Conservation (phyloP, 208 protist species). For the Leishmania turanica region DNA sequence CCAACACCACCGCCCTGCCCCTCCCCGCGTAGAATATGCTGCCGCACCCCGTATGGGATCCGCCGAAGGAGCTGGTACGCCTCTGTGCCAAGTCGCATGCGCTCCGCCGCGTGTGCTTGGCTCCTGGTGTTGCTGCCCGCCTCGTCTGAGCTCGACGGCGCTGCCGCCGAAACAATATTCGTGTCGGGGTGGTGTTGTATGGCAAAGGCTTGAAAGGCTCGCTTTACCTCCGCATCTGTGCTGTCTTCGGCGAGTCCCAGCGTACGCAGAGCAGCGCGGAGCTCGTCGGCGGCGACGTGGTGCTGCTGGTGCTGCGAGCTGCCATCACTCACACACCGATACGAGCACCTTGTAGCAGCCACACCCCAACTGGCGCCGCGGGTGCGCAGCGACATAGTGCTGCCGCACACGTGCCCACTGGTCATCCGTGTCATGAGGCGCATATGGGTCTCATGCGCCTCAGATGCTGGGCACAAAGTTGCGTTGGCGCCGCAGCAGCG, state of each 20-base stretch:
- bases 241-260: slow-evolving; percentile 42
- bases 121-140: slow-evolving; percentile 2
- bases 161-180: not conserved
- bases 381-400: not conserved
- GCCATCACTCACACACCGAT: slow-evolving; percentile 2
- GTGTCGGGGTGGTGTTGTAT: slow-evolving; percentile 69
- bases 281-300: slow-evolving; percentile 32
- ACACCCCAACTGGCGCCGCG: not conserved
- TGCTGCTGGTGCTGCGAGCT: slow-evolving; percentile 5
- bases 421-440: not conserved
- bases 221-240: slow-evolving; percentile 67
- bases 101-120: slow-evolving; percentile 1
- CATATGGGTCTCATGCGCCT: not conserved
- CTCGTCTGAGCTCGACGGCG: not conserved
- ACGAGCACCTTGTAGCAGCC: not conserved
- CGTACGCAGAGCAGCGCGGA: slow-evolving; percentile 41
- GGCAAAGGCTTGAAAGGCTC: slow-evolving; percentile 51
- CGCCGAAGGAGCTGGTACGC: slow-evolving; percentile 66
- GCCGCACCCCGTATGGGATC: slow-evolving; percentile 36
- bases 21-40: slow-evolving; percentile 33
- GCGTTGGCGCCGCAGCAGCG: not conserved
- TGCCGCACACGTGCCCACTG: not conserved
- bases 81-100: slow-evolving; percentile 42
- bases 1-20: not conserved
- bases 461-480: not conserved